A percentile compares a stretch with the other conserved stretches of the same genome.
phyloP scores from a whole-genome alignment of 768 basidiomycete genomes.

The Phlebiopsis gigantea region DNA sequence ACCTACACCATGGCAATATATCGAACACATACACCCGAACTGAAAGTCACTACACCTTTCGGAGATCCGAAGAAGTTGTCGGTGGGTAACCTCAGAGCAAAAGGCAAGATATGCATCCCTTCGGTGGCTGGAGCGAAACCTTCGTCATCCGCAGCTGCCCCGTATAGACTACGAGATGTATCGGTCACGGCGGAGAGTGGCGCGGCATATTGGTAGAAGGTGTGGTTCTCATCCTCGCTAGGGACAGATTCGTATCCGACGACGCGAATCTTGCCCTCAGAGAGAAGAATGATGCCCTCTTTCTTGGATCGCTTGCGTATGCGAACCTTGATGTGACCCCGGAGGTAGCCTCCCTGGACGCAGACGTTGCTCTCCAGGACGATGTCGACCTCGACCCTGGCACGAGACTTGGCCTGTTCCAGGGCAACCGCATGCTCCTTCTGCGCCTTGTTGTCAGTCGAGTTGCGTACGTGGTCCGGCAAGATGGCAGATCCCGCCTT shows the following conservation, averaged over 20 bases:
- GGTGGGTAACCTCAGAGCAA: constrained; percentile 61
- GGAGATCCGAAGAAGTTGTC: constrained; percentile 45
- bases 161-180: constrained; percentile 34
- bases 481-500: constrained; percentile 46
- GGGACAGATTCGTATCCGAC: constrained; percentile 79
- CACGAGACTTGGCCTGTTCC: constrained; percentile 67
- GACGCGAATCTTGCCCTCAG: constrained; percentile 72
- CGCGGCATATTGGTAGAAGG: constrained; percentile 76
- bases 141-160: constrained; percentile 46
- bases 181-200: constrained; percentile 46
- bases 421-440: constrained; percentile 33
- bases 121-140: constrained; percentile 59
- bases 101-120: constrained; percentile 68
- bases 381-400: constrained; percentile 81
- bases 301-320: constrained; percentile 50
- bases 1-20: constrained; percentile 84
- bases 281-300: constrained; percentile 59
- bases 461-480: constrained; percentile 20
- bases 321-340: constrained; percentile 63
- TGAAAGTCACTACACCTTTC: constrained; percentile 51
- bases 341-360: constrained; percentile 74
- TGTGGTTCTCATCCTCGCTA: constrained; percentile 53
- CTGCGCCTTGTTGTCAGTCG: constrained; percentile 1
- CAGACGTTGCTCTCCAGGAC: constrained; percentile 67
- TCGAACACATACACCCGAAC: constrained; percentile 57